These are phyloP conservation scores for Volvox reticuliferus DNA, from an alignment of 139 green algal genomes.

Conservation along the genomic window DNA sequence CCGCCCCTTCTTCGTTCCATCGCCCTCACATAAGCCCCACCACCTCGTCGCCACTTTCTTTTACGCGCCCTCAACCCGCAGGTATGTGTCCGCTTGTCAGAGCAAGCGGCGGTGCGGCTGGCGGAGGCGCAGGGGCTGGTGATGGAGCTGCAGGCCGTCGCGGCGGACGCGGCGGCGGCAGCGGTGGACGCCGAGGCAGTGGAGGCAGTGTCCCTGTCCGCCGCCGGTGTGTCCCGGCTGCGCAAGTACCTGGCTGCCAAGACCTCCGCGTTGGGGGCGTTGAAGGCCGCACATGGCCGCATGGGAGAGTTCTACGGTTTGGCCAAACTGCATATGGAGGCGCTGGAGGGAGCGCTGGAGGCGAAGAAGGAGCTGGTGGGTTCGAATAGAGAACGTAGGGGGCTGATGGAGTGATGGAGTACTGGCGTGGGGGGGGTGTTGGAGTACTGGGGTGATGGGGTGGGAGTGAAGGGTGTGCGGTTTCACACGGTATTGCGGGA, in stretches of 20 bases:
- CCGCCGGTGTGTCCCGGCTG: neutral
- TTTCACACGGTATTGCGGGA: too few species aligned
- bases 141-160: neutral
- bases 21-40: neutral
- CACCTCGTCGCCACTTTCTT: neutral
- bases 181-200: neutral
- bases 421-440: too few species aligned
- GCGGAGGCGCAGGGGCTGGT: slow-evolving; percentile 1
- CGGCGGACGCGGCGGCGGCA: neutral
- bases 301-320: slow-evolving; percentile 4
- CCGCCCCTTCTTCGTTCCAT: too few species aligned
- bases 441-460: too few species aligned
- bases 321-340: neutral
- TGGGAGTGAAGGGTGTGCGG: too few species aligned
- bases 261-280: neutral
- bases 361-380: slow-evolving; percentile 14
- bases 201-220: neutral
- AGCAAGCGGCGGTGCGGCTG: slow-evolving; percentile 20
- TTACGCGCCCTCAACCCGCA: neutral
- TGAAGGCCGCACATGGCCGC: neutral
- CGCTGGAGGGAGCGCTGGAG: neutral
- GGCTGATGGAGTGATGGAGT: too few species aligned
- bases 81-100: neutral
- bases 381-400: neutral
- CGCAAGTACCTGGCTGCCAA: neutral